phyloP scores from a whole-genome alignment of 2,329 filamentous ascomycete genomes.

The Fusarium domesticum region DNA sequence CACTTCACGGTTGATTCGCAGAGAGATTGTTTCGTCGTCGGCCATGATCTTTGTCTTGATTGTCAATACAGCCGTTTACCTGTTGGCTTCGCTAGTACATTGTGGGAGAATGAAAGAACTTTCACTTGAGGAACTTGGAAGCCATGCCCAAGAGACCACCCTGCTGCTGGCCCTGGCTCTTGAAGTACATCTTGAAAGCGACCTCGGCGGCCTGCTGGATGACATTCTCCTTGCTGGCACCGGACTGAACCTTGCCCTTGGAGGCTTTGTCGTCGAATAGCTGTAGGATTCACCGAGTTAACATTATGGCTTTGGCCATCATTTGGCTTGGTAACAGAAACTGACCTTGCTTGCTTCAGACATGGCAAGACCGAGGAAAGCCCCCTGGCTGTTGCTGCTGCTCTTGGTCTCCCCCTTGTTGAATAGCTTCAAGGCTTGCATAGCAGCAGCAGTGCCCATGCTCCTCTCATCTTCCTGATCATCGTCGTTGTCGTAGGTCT shows the following conservation, averaged over 20 bases:
- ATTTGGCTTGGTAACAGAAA: not conserved
- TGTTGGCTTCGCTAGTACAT: no score
- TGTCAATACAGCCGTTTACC: no score
- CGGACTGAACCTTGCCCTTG: constrained; percentile 51
- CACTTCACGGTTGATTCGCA: not conserved
- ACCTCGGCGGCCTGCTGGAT: constrained; percentile 78
- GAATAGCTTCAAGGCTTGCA: constrained; percentile 82
- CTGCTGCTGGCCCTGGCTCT: constrained; percentile 58
- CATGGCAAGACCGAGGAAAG: constrained; percentile 84
- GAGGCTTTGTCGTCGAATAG: constrained; percentile 59
- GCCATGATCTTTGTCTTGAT: not conserved
- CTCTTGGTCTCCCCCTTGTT: constrained; percentile 49
- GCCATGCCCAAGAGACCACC: constrained; percentile 46
- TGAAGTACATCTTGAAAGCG: constrained; percentile 88
- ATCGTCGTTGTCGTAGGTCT: constrained; percentile 60
- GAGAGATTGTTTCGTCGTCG: not conserved
- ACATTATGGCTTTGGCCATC: not conserved
- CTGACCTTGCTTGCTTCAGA: constrained; percentile 74
- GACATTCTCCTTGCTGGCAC: constrained; percentile 75
- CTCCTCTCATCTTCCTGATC: constrained; percentile 46
- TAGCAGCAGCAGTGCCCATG: constrained; percentile 71
- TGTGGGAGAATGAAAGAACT: not conserved
- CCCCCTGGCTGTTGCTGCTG: constrained; percentile 62
- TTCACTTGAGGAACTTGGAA: constrained; percentile 43
- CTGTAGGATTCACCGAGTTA: constrained; percentile 35